Conservation (phyloP, 2,329 filamentous ascomycete species). For the Paecilomyces formosus region DNA sequence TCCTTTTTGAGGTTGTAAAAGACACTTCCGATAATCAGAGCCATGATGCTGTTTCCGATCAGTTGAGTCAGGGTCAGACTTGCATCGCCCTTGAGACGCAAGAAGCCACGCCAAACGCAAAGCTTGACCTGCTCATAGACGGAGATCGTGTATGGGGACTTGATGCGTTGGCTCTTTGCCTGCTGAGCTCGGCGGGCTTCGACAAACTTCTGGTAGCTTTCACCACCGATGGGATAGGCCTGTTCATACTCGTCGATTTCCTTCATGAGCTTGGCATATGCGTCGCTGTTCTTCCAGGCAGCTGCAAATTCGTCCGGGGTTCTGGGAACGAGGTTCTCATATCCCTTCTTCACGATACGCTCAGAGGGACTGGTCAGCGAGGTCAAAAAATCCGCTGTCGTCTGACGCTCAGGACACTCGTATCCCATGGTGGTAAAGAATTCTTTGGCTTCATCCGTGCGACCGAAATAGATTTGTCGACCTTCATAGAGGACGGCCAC, state of each 20-base stretch:
- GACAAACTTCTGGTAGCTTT: not conserved
- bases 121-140: slow-evolving; percentile 55
- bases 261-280: slow-evolving; percentile 32
- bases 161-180: not conserved
- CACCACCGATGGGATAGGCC: slow-evolving; percentile 18
- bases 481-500: slow-evolving; percentile 61
- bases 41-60: slow-evolving; percentile 49
- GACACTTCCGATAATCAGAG: slow-evolving; percentile 64
- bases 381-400: slow-evolving; percentile 59
- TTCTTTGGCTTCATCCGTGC: slow-evolving; percentile 45
- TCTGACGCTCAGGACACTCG: slow-evolving; percentile 55
- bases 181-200: not conserved
- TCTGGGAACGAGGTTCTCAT: slow-evolving; percentile 55
- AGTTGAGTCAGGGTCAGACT: slow-evolving; percentile 39
- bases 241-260: slow-evolving; percentile 34
- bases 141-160: slow-evolving; percentile 76
- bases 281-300: slow-evolving; percentile 45
- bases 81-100: slow-evolving; percentile 63
- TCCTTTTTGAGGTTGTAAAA: slow-evolving; percentile 65
- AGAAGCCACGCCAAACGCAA: slow-evolving; percentile 72
- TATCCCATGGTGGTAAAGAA: slow-evolving; percentile 62
- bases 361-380: slow-evolving; percentile 56
- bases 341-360: slow-evolving; percentile 48
- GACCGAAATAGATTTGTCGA: slow-evolving; percentile 64
- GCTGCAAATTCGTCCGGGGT: slow-evolving; percentile 61